Percentiles rank a stretch among this genome's conserved stretches.
These are phyloP conservation scores for Fusarium sp. DNA, from an alignment of 2,329 filamentous ascomycete species.

Conservation along the genomic window DNA sequence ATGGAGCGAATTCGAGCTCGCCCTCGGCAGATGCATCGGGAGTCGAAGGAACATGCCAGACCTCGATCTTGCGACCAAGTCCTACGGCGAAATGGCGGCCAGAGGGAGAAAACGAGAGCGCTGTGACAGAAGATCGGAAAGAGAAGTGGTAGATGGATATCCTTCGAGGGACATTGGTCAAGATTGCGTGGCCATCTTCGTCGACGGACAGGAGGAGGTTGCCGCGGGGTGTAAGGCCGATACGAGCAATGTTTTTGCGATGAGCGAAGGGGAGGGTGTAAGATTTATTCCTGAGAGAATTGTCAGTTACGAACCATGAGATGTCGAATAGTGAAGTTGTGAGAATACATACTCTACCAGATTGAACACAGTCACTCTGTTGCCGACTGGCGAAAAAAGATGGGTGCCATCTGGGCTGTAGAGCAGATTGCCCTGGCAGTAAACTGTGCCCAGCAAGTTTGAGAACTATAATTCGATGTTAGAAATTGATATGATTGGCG, in stretches of 20 bases:
- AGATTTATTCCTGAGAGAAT: conserved; percentile 77
- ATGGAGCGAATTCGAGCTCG: conserved; percentile 93
- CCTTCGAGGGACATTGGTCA: conserved; percentile 88
- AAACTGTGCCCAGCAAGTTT: conserved; percentile 97
- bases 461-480: conserved; percentile 76
- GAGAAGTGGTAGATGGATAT: conserved; percentile 94
- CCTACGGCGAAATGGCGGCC: conserved; percentile 92
- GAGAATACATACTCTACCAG: conserved; percentile 80
- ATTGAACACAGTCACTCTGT: conserved; percentile 95
- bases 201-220: conserved; percentile 94
- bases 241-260: conserved; percentile 88
- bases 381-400: conserved; percentile 95
- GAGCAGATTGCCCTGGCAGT: conserved; percentile 96
- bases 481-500: background rate
- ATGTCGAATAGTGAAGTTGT: background rate
- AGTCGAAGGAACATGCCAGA: conserved; percentile 95
- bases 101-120: conserved; percentile 90
- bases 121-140: conserved; percentile 85
- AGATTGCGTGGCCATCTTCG: conserved; percentile 91
- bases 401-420: conserved; percentile 97
- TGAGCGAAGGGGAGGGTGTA: conserved; percentile 90
- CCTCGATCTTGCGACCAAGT: conserved; percentile 87
- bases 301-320: conserved; percentile 49
- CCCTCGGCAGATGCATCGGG: conserved; percentile 83
- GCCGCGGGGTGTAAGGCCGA: conserved; percentile 89